phyloP scores from a whole-genome alignment of 2,329 filamentous ascomycete genomes.

The Aspergillus jensenii region DNA sequence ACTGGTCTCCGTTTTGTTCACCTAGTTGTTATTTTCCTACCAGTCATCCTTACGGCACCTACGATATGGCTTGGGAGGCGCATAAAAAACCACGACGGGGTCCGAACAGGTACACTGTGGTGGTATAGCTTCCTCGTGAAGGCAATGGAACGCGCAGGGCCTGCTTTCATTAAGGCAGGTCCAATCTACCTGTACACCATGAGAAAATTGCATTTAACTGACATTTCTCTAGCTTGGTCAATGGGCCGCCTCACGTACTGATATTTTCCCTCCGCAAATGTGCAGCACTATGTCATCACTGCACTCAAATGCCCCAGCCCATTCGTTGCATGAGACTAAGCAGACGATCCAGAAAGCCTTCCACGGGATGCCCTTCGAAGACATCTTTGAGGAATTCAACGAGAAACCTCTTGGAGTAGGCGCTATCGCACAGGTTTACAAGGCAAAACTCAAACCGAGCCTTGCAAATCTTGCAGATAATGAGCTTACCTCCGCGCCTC shows the following conservation, averaged over 20 bases:
- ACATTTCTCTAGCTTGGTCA: slow-evolving; percentile 69
- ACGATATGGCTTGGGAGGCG: slow-evolving; percentile 74
- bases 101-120: slow-evolving; percentile 81
- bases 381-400: slow-evolving; percentile 96
- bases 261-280: slow-evolving; percentile 93
- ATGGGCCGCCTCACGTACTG: slow-evolving; percentile 94
- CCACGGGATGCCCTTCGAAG: slow-evolving; percentile 73
- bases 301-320: slow-evolving; percentile 90
- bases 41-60: slow-evolving; percentile 78
- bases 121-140: slow-evolving; percentile 90
- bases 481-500: slow-evolving; percentile 53
- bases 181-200: neutral
- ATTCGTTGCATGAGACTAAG: slow-evolving; percentile 78
- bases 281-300: slow-evolving; percentile 91
- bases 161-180: slow-evolving; percentile 90
- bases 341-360: slow-evolving; percentile 80
- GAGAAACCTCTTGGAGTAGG: slow-evolving; percentile 87
- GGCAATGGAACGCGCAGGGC: slow-evolving; percentile 88
- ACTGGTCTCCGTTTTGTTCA: slow-evolving; percentile 88
- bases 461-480: slow-evolving; percentile 64
- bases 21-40: slow-evolving; percentile 83
- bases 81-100: slow-evolving; percentile 64
- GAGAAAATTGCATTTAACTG: neutral
- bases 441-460: slow-evolving; percentile 82
- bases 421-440: slow-evolving; percentile 97